phyloP scores from a whole-genome alignment of 768 basidiomycete species.

The Boletellus ananiceps region DNA sequence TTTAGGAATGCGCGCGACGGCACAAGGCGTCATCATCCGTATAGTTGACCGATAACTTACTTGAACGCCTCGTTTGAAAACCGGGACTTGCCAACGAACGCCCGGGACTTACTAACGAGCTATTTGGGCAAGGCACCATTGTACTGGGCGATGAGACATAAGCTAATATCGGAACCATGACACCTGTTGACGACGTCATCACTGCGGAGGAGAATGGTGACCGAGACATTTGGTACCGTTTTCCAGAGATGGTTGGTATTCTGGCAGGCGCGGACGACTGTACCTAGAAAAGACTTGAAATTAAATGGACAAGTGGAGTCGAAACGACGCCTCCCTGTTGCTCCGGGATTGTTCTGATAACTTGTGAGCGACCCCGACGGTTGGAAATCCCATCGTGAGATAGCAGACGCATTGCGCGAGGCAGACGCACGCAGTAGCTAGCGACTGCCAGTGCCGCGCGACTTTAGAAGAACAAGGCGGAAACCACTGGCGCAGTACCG shows the following conservation, averaged over 20 bases:
- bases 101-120: constrained; percentile 12
- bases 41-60: constrained; percentile 11
- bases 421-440: constrained; percentile 1
- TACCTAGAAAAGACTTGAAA: background rate
- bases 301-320: background rate
- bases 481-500: constrained; percentile 3
- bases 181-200: background rate
- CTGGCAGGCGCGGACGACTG: constrained; percentile 5
- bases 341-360: background rate
- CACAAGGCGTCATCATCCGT: background rate
- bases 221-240: background rate
- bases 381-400: background rate
- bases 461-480: constrained; percentile 4
- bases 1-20: background rate
- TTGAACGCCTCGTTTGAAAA: constrained; percentile 15
- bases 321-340: background rate
- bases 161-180: constrained; percentile 4
- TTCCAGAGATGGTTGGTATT: background rate
- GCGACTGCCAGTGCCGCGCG: background rate
- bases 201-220: background rate
- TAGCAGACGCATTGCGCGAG: constrained; percentile 8
- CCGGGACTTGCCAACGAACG: constrained; percentile 5
- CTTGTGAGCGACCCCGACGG: constrained; percentile 6
- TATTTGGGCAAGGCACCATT: background rate
- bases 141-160: background rate